Conservation (phyloP, 345 rosid genomes). For the Bretschneidera sinensis region DNA sequence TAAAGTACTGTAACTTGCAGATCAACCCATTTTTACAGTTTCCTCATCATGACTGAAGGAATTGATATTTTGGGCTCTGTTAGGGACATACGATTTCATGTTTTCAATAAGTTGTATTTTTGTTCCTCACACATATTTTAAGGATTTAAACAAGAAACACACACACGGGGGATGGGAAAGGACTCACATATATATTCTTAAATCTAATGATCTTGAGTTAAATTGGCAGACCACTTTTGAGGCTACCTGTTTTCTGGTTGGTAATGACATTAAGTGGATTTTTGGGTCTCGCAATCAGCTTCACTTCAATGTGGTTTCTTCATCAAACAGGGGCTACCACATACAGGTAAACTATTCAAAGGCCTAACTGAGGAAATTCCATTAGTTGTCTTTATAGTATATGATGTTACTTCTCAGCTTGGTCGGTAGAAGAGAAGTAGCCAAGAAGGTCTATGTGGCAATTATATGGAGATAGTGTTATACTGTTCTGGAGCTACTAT, state of each 20-base stretch:
- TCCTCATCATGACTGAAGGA: neutral
- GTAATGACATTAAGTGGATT: conserved; percentile 89
- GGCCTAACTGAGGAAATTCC: neutral
- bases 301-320: conserved; percentile 99
- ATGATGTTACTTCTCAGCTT: neutral
- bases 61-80: neutral
- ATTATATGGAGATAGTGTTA: no score
- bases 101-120: neutral
- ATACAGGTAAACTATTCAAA: conserved; percentile 53
- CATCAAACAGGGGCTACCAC: conserved; percentile 99
- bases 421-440: neutral
- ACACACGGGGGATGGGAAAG: no score
- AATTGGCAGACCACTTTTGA: conserved; percentile 71
- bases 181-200: neutral
- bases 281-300: conserved; percentile 94
- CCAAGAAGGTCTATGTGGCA: no score
- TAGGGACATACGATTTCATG: neutral
- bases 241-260: conserved; percentile 80
- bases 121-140: no score
- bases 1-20: neutral
- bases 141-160: no score
- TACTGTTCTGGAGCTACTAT: no score
- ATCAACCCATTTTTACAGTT: neutral
- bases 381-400: neutral
- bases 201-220: no score